Percentiles rank a stretch among this genome's conserved stretches.
phyloP scores from a whole-genome alignment of 306 rosid species.

The Parietaria judaica region DNA sequence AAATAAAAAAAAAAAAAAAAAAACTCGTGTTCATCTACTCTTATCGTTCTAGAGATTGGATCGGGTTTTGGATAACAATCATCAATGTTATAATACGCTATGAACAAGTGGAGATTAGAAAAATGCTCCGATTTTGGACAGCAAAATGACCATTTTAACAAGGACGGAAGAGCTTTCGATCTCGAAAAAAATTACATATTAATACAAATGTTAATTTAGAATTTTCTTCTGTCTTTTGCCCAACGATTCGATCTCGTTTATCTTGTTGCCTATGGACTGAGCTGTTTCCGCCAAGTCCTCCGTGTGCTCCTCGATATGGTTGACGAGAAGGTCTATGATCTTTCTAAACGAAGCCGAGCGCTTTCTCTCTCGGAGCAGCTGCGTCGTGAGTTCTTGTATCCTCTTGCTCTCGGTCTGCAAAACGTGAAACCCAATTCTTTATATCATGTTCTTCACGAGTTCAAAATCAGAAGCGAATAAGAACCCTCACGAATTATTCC shows the following conservation, averaged over 20 bases:
- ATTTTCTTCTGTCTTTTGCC: conserved; percentile 10
- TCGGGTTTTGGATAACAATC: too few relatives aligned
- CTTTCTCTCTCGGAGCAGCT: conserved; percentile 30
- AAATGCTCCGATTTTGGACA: not conserved
- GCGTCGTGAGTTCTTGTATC: conserved; percentile 23
- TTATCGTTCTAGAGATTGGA: too few relatives aligned
- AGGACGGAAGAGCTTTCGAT: not conserved
- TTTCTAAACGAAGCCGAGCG: conserved; percentile 29
- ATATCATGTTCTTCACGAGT: too few relatives aligned
- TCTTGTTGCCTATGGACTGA: conserved; percentile 16
- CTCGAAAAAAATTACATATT: conserved; percentile 9
- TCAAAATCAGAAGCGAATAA: too few relatives aligned
- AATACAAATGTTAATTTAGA: conserved; percentile 5
- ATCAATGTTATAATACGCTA: too few relatives aligned
- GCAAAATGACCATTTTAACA: not conserved
- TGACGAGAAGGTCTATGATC: conserved; percentile 24
- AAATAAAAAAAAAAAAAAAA: too few relatives aligned
- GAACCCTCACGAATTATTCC: too few relatives aligned
- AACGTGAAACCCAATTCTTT: too few relatives aligned
- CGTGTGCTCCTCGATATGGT: conserved; percentile 26
- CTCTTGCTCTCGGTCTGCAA: conserved; percentile 19
- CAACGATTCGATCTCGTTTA: conserved; percentile 24
- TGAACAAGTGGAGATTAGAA: not conserved
- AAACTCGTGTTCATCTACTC: too few relatives aligned
- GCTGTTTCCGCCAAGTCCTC: conserved; percentile 23